Base-by-base conservation (phyloP, 1,284 basidiomycete genomes). In the Gomphus sp. region DNA sequence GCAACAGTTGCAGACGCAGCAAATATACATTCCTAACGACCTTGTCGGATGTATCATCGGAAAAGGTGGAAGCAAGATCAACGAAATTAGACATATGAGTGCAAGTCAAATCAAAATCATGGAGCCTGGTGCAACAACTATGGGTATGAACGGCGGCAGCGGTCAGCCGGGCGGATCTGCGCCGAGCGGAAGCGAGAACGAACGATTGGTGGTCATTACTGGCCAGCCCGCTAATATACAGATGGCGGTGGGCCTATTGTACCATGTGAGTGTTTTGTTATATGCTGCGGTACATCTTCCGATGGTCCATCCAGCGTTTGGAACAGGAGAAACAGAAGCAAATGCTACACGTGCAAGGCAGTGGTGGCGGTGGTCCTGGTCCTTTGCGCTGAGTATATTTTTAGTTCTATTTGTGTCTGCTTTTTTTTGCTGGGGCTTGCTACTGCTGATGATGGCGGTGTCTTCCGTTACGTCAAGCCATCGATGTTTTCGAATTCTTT, bases 11-110 rank as follows among this genome's bases (percentile, higher is more conserved):
- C 94, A 98, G 73, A 97, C 93, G 3, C 96, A 99, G 71, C 94
- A 98, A 72, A 98, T 99, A 64, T 99, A 92, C 71, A 98, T 99
- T 65, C 97, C 97, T 28, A 98, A 98, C 70, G 92, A 97, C 66
- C 80, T 99, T 14, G 97, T 99, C 18, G 97, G 94, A 14, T 94
- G 93, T 68, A 97, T 99, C 72, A 99, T 99, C 67, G 97, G 97
- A 56, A 99, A 98, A 73, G 96, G 93, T 28, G 97, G 97, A 3
- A 87, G 87, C 68, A 99, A 99, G 76, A 99, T 99, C 77, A 99
- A 99, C 69, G 97, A 99, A 76, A 98, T 99, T 66, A 82, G 97
- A 66, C 91, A 87, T 70, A 90, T 91, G 86, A 94, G 84, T 69
- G 90, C 85, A 22, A 95, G 93, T 70, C 89, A 96, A 68, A 98